Percentiles rank a stretch among this genome's conserved stretches.
Conservation (phyloP, 345 rosid species). For the Aurinia saxatilis region DNA sequence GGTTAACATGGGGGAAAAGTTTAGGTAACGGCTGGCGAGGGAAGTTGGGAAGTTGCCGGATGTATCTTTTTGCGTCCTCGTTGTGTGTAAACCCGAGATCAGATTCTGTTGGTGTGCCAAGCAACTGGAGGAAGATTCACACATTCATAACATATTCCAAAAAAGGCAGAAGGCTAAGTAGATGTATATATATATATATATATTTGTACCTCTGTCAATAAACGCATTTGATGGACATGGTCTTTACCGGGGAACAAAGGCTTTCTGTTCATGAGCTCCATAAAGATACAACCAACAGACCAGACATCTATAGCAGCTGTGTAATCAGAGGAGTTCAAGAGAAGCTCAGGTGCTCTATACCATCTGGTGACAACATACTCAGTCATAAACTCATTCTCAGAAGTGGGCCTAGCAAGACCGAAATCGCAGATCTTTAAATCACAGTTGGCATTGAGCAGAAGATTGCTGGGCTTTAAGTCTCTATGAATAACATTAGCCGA, state of each 20-base stretch:
- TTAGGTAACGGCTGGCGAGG: conserved; percentile 66
- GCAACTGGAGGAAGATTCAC: conserved; percentile 50
- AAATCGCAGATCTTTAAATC: conserved; percentile 93
- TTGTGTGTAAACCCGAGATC: conserved; percentile 82
- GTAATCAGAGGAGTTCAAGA: conserved; percentile 84
- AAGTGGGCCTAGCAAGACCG: conserved; percentile 84
- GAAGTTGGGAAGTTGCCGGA: conserved; percentile 55
- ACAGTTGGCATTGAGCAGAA: conserved; percentile 77
- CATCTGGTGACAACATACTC: conserved; percentile 98
- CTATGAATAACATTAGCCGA: conserved; percentile 95
- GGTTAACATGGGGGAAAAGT: conserved; percentile 70
- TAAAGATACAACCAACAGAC: conserved; percentile 97
- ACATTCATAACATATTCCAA: conserved; percentile 13
- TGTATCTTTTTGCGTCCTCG: conserved; percentile 85
- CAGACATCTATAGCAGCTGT: conserved; percentile 95
- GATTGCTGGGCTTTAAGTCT: conserved; percentile 92
- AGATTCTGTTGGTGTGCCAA: conserved; percentile 84
- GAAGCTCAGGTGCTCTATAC: conserved; percentile 95
- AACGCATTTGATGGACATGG: conserved; percentile 91
- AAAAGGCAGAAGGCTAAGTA: no score
- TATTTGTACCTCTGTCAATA: conserved; percentile 66
- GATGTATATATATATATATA: no score
- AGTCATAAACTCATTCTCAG: conserved; percentile 94
- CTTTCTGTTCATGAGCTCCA: conserved; percentile 95
- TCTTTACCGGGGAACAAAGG: conserved; percentile 95